These are phyloP conservation scores for Ammopiptanthus mongolicus DNA, from an alignment of 306 rosid genomes.

Conservation along the genomic window DNA sequence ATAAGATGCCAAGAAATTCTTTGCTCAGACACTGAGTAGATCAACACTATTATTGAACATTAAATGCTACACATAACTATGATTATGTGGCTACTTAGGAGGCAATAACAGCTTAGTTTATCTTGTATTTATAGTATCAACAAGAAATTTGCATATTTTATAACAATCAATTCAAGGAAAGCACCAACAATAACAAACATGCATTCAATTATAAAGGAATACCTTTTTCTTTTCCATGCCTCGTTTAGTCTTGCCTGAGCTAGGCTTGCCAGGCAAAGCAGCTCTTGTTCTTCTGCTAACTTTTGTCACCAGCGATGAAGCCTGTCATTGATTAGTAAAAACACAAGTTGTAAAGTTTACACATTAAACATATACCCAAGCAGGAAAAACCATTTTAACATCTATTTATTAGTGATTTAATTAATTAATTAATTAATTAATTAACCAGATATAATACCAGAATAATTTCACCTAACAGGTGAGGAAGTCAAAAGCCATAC, in stretches of 20 bases:
- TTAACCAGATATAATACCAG: not conserved
- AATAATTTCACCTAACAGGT: slow-evolving; percentile 1
- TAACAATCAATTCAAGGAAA: not conserved
- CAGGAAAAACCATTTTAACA: not conserved
- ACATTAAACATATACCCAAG: slow-evolving; percentile 10
- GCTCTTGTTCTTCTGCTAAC: slow-evolving; percentile 65
- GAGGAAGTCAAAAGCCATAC: slow-evolving; percentile 2
- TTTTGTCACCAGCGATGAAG: slow-evolving; percentile 56
- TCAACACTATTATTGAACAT: not conserved
- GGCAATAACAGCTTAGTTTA: not conserved
- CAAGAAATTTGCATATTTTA: not conserved
- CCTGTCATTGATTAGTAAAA: slow-evolving; percentile 43
- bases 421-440: not conserved
- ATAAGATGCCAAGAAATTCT: not conserved
- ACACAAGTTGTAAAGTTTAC: slow-evolving; percentile 12
- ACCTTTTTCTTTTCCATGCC: slow-evolving; percentile 85
- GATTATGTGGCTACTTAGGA: not conserved
- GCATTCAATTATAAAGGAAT: not conserved
- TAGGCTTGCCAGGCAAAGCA: slow-evolving; percentile 50
- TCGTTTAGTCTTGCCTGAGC: slow-evolving; percentile 48
- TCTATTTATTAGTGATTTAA: not conserved
- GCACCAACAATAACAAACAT: not conserved
- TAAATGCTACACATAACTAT: slow-evolving; percentile 5
- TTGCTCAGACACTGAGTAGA: not conserved
- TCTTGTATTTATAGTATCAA: not conserved